Base-by-base conservation (phyloP, 352 stramenopile genomes). In the Globisporangium emineosum region DNA sequence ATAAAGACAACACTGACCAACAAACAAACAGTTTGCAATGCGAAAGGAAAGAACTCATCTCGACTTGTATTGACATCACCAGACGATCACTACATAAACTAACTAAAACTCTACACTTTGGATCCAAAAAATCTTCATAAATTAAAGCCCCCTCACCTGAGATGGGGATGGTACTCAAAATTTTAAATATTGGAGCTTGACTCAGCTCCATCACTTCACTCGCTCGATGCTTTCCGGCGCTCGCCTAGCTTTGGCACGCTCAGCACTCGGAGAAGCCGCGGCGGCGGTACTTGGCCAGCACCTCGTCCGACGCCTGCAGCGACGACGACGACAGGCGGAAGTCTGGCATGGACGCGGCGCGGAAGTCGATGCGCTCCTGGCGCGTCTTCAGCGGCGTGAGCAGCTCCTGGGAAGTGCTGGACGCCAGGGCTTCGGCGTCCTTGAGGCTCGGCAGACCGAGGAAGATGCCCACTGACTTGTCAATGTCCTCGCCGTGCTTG, bases 311-410 rank as follows among this genome's bases (percentile, higher is more conserved):
- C 10, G 69, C 49, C 47, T 57, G 57, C 45, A 78, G 23, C 19
- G 75, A 78, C 43, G 62, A 77, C 12, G 69, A 71, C 25, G 80
- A 90, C 54, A 77, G 67, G 43, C 80, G 80, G 54, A 88, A 76
- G 54, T 90, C 77, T n/a, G 80, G 77, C 80, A 90, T 86, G 23
- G 80, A 90, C 21, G 78, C 66, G 13, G 76, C 75, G 27, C 81
- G 79, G 65, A 85, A 88, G 62, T 88, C 79, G 57, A 89, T 83
- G 47, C 81, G 76, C n/a, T 90, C 81, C 60, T 89, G 78, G 40
- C 79, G 79, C 10, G 81, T 88, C 70, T 90, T 90, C 47, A 71
- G 40, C 15, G 69, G 66, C 19, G 71, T 65, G 25, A 80, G 47
- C 45, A 84, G 63, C 15, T 71, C 60, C 8, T 66, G 65, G n/a